A percentile compares a stretch with the other conserved stretches of the same genome.
phyloP scores from a whole-genome alignment of 306 rosid species.

The Casuarina equisetifolia region DNA sequence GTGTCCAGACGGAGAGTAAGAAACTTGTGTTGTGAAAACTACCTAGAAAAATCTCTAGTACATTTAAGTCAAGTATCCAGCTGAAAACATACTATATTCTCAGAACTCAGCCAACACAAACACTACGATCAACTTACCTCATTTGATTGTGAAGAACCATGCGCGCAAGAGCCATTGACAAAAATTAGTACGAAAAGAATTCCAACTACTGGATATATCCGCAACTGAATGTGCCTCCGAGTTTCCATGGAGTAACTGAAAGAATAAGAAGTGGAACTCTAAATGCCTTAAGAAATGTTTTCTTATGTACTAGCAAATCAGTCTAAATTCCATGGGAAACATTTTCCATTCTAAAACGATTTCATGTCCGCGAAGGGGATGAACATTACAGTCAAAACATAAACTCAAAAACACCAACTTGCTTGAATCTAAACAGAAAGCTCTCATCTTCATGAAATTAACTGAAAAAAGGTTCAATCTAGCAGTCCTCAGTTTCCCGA shows the following conservation, averaged over 20 bases:
- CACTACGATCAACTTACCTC: conserved; percentile 41
- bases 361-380: background rate
- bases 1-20: background rate
- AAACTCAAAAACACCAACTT: too few relatives aligned
- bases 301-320: background rate
- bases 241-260: conserved; percentile 43
- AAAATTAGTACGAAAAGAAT: conserved; percentile 35
- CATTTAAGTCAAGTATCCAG: background rate
- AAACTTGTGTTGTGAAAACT: background rate
- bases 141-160: conserved; percentile 37
- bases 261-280: conserved; percentile 19
- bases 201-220: conserved; percentile 32
- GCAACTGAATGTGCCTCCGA: conserved; percentile 23
- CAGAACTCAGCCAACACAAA: background rate
- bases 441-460: too few relatives aligned
- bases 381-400: too few relatives aligned
- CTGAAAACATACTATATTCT: background rate
- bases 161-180: conserved; percentile 33
- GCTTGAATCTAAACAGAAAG: too few relatives aligned
- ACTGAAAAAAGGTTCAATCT: too few relatives aligned
- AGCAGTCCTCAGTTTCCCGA: too few relatives aligned
- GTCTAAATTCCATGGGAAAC: background rate
- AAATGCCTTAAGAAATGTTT: conserved; percentile 14
- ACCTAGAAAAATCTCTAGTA: background rate
- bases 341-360: background rate